Evolutionary conservation across 75 land plant genomes (phyloP), one percentile per base, ranked within the genome.

Genomic region (Selaginella moellendorffii): DNA sequence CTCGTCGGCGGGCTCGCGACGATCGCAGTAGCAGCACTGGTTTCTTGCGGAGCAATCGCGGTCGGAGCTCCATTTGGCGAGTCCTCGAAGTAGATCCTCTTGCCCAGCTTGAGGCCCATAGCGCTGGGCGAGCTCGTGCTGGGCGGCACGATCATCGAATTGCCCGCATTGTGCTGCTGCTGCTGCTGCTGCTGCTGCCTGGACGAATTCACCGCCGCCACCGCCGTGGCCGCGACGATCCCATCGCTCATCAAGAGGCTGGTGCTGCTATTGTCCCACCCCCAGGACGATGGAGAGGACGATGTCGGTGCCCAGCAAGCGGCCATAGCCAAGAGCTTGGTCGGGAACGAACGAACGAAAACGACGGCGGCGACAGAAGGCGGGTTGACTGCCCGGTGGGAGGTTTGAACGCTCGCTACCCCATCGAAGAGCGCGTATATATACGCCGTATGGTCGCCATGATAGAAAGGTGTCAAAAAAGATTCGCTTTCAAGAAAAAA

Each of bases 101-200:
- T 56, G n/a, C 59, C 59, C 5, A 56, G 59, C 59, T 9, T 56
- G 24, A 56, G 59, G 21, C 59, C 59, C 23, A 56, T 56, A 36
- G 5, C 46, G 46, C n/a, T n/a, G n/a, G n/a, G n/a, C n/a, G n/a
- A n/a, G n/a, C n/a, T n/a, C n/a, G n/a, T n/a, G n/a, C n/a, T n/a
- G n/a, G n/a, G n/a, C n/a, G n/a, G n/a, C n/a, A n/a, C n/a, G n/a
- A n/a, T n/a, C n/a, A n/a, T n/a, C n/a, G 46, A 36, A 36, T 36
- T 36, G 10, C 10, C 46, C 14, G 14, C 46, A 36, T 36, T 36
- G 5, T 36, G 10, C 46, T 14, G 5, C 46, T 5, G 14, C 5
- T 36, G 5, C 46, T 36, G 10, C 14, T 36, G 5, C 46, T n/a
- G n/a, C 5, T 36, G 46, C 10, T 36, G 14, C 46, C 14, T 36